Evolutionary conservation across 306 rosid species (phyloP).

Genomic region (Vigna hirtella): DNA sequence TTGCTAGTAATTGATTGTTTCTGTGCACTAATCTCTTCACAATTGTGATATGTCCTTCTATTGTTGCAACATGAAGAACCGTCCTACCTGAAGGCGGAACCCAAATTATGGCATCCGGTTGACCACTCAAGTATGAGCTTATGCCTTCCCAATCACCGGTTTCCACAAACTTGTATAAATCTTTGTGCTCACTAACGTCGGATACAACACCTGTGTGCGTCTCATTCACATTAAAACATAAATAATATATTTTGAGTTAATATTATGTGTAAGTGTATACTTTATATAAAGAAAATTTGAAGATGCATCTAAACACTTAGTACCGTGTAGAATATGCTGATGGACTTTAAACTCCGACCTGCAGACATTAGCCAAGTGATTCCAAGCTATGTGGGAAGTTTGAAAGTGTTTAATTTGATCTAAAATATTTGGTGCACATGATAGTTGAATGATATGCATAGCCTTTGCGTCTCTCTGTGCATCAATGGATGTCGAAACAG

Average conservation of each 20-base stretch:
- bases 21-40: not conserved
- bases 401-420: not conserved
- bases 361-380: not conserved
- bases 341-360: not conserved
- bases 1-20: not conserved
- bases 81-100: not conserved
- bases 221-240: not conserved
- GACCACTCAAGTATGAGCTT: too few relatives aligned
- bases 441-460: constrained; percentile 42
- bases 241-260: not conserved
- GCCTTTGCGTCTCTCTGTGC: not conserved
- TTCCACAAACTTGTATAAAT: not conserved
- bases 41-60: not conserved
- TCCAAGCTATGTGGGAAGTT: constrained; percentile 20
- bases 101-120: too few relatives aligned
- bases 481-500: too few relatives aligned
- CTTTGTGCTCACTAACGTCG: not conserved
- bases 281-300: too few relatives aligned
- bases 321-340: not conserved
- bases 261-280: too few relatives aligned
- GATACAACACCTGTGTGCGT: not conserved
- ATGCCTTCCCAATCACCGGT: not conserved
- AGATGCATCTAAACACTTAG: too few relatives aligned
- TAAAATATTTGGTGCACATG: constrained; percentile 32
- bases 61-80: constrained; percentile 37